These are phyloP conservation scores for Paramecium octaurelia DNA, from an alignment of 73 alveolate genomes.

Conservation along the genomic window DNA sequence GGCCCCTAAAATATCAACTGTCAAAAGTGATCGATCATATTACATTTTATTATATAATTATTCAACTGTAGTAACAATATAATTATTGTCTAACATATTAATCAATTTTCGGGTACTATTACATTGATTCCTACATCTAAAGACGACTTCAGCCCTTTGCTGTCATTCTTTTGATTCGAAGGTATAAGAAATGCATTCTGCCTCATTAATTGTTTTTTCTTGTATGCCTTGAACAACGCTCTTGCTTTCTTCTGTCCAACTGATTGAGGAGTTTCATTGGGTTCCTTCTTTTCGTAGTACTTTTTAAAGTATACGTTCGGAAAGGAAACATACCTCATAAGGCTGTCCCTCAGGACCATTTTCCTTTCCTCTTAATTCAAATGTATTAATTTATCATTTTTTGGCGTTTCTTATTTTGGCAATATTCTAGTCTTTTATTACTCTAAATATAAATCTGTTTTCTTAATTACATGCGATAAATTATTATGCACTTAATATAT, in stretches of 20 bases:
- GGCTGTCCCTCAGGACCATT: not conserved
- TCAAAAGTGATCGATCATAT: slow-evolving; percentile 16
- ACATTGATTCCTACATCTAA: not conserved
- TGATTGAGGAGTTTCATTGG: not conserved
- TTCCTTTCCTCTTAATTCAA: not conserved
- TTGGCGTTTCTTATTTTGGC: not conserved
- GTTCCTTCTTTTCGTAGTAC: not conserved
- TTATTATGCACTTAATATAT: not conserved
- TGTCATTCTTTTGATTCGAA: not conserved
- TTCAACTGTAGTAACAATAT: not conserved
- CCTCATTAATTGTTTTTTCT: not conserved
- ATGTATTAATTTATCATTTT: not conserved
- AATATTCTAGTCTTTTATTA: not conserved
- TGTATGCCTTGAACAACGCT: not conserved
- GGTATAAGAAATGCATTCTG: not conserved
- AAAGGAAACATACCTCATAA: not conserved
- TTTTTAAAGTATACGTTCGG: not conserved
- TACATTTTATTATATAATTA: not conserved
- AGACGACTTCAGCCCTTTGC: not conserved
- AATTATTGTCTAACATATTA: not conserved
- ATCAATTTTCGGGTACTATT: not conserved
- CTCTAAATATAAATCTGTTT: not conserved
- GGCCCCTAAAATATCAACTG: slow-evolving; percentile 32
- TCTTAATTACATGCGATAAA: not conserved
- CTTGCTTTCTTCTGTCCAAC: not conserved